phyloP scores from a whole-genome alignment of 495 filamentous ascomycete species.

The Penicillium psychrofluorescens region DNA sequence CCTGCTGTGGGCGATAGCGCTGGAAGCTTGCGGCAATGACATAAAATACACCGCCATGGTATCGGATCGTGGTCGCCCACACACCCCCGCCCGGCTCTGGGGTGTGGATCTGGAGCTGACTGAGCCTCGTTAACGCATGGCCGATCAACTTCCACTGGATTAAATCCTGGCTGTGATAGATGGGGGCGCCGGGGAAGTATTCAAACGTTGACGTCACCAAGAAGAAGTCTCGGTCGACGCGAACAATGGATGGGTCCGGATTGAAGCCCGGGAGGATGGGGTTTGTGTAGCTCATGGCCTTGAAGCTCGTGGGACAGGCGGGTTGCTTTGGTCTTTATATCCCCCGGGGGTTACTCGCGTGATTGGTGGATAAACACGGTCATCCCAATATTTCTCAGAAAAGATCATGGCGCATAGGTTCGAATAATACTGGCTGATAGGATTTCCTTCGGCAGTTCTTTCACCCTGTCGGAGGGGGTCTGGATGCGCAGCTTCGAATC shows the following conservation, averaged over 20 bases:
- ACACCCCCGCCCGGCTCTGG: constrained; percentile 41
- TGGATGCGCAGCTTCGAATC: too few species aligned
- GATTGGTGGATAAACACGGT: constrained; percentile 16
- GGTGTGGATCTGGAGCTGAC: constrained; percentile 56
- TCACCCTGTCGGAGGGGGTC: too few species aligned
- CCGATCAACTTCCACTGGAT: constrained; percentile 40
- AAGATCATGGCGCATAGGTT: too few species aligned
- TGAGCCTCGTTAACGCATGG: constrained; percentile 51
- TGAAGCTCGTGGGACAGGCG: constrained; percentile 4
- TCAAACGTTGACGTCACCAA: constrained; percentile 42
- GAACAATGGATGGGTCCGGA: constrained; percentile 34
- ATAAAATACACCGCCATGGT: constrained; percentile 32
- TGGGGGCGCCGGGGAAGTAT: constrained; percentile 39
- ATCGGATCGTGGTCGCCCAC: constrained; percentile 37
- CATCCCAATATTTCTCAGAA: not conserved
- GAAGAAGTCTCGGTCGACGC: constrained; percentile 33
- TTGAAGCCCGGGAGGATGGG: constrained; percentile 37
- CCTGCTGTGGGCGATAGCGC: constrained; percentile 33
- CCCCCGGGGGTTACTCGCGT: not conserved
- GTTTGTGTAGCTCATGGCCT: constrained; percentile 15
- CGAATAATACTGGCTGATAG: too few species aligned
- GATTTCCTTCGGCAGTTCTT: too few species aligned
- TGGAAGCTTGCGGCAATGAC: constrained; percentile 35
- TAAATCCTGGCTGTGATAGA: constrained; percentile 41
- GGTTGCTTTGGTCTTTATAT: not conserved